Base-by-base conservation (phyloP, 768 basidiomycete species). In the Amanita pseudoporphyria region DNA sequence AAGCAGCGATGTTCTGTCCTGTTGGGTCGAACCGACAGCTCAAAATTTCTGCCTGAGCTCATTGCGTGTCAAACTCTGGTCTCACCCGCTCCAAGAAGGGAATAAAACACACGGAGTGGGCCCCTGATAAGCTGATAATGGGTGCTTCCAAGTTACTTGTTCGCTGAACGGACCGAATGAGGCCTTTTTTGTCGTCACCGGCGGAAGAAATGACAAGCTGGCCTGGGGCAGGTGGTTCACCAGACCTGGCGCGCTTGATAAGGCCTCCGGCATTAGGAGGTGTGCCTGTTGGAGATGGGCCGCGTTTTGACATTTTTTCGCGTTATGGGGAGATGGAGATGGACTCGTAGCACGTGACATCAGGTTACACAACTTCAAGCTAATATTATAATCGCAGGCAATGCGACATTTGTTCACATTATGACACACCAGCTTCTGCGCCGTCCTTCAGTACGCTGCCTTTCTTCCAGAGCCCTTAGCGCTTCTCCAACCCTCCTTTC, bases 131-230 rank as follows among this genome's bases (percentile, higher is more conserved):
- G 58, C 87, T 87, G 60, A 98, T 81, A 60, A 99, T 98, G 24
- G 96, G 96, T 37, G 93, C 92, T 57, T 91, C 85, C 35, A 98
- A 76, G 56, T 78, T 84, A 66, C 88, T 92, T n/a, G 96, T 99
- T 40, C 96, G 76, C 63, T 89, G 87, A 22, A 98, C 79, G 19
- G 79, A 85, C 54, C 93, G 76, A 53, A 95, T 74, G 46, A 93
- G 78, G 18, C 82, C 87, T 61, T 88, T 87, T 45, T 80, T 73
- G 53, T 85, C 82, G 60, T 89, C 81, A 48, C 77, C 76, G 1
- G 78, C 74, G 2, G 84, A 83, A 0, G 89, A 90, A 32, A 91
- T 89, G 33, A 76, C 76, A 43, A 92, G 78, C 58, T 91, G 85
- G 57, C 74, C 84, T 3, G 69, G 3, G 16, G 33, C 64, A 1